A percentile compares a stretch with the other conserved stretches of the same genome.
Conservation (phyloP, 352 stramenopile genomes). For the Phytophthora pinifolia region DNA sequence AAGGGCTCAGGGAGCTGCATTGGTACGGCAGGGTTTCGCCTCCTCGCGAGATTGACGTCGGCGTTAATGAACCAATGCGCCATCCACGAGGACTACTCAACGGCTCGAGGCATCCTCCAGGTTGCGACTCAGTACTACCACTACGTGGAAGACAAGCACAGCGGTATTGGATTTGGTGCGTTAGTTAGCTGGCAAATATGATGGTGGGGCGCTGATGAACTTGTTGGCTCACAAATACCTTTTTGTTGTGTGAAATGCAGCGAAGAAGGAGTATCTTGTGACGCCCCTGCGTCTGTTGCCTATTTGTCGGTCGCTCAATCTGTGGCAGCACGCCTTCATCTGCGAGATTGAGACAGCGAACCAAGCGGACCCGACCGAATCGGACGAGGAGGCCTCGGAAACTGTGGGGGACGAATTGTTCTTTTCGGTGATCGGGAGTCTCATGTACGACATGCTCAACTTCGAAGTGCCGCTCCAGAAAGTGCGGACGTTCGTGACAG, state of each 20-base stretch:
- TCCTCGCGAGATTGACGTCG: constrained; percentile 56
- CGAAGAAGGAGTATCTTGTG: constrained; percentile 82
- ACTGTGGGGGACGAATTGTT: constrained; percentile 71
- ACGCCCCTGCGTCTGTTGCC: constrained; percentile 54
- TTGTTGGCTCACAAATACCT: constrained; percentile 6
- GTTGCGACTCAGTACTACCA: constrained; percentile 82
- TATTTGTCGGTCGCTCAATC: constrained; percentile 78
- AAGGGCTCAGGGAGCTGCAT: constrained; percentile 85
- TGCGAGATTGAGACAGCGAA: constrained; percentile 68
- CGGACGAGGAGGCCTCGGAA: constrained; percentile 32
- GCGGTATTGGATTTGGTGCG: constrained; percentile 71
- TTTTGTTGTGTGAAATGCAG: constrained; percentile 28
- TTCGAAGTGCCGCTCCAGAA: constrained; percentile 75
- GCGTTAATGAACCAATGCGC: constrained; percentile 74
- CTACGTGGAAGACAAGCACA: constrained; percentile 76
- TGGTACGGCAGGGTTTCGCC: constrained; percentile 61
- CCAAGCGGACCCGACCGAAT: constrained; percentile 38
- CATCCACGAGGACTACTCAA: constrained; percentile 80
- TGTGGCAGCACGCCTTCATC: constrained; percentile 86
- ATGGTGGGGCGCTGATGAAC: background rate
- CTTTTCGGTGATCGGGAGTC: constrained; percentile 78
- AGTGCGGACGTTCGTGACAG: constrained; percentile 73
- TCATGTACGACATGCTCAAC: constrained; percentile 87
- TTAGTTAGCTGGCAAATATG: background rate
- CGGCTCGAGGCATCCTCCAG: constrained; percentile 76